These are phyloP conservation scores for Hypoxylon subgilvum DNA, from an alignment of 495 filamentous ascomycete genomes.

Conservation along the genomic window DNA sequence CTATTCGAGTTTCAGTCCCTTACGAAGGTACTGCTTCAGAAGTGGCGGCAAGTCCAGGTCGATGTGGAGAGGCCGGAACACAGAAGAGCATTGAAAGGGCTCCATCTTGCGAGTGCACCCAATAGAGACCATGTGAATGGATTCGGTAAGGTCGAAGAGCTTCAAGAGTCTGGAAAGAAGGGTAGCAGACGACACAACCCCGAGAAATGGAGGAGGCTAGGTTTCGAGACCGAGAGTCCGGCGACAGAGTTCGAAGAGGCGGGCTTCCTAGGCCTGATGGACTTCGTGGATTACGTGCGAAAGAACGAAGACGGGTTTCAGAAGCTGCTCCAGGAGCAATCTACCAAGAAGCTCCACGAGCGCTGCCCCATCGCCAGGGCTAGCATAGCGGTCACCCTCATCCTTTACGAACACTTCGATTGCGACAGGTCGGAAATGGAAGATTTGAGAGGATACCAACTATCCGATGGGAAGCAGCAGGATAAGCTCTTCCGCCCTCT, in stretches of 20 bases:
- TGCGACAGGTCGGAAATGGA: slow-evolving; percentile 86
- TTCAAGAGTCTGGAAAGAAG: slow-evolving; percentile 50
- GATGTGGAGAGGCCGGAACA: slow-evolving; percentile 90
- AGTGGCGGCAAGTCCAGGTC: slow-evolving; percentile 86
- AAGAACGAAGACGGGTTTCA: slow-evolving; percentile 92
- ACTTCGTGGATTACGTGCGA: slow-evolving; percentile 88
- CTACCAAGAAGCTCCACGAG: slow-evolving; percentile 69
- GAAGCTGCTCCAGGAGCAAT: slow-evolving; percentile 89
- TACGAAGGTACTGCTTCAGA: slow-evolving; percentile 86
- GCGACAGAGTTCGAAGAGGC: slow-evolving; percentile 81
- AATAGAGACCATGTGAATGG: slow-evolving; percentile 55
- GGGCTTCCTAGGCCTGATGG: slow-evolving; percentile 97
- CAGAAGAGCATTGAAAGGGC: slow-evolving; percentile 79
- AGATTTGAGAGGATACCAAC: slow-evolving; percentile 76
- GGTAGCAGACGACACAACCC: slow-evolving; percentile 75
- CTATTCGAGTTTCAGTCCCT: slow-evolving; percentile 92
- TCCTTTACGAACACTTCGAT: slow-evolving; percentile 94
- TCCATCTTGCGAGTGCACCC: slow-evolving; percentile 82
- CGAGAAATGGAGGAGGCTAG: slow-evolving; percentile 91
- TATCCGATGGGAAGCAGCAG: slow-evolving; percentile 78
- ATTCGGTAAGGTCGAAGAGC: slow-evolving; percentile 38
- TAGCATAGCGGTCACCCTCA: slow-evolving; percentile 83
- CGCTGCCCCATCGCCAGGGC: slow-evolving; percentile 89
- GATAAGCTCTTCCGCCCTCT: slow-evolving; percentile 89
- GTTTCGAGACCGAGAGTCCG: slow-evolving; percentile 90